Conservation (phyloP, 2,329 filamentous ascomycete genomes). For the Ophiostoma sp. region DNA sequence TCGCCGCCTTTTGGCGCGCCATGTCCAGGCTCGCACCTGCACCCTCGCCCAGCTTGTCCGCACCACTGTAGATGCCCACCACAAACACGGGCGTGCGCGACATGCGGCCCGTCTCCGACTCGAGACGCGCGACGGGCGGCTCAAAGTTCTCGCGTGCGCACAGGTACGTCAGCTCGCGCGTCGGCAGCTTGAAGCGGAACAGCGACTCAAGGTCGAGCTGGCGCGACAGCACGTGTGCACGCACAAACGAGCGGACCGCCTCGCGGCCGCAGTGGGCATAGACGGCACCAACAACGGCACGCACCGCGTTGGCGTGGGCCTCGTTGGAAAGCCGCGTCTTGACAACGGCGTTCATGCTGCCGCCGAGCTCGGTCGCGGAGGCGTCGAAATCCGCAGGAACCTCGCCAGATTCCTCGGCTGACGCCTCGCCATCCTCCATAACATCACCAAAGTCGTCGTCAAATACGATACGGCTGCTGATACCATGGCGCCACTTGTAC, state of each 20-base stretch:
- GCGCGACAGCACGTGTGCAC: conserved; percentile 78
- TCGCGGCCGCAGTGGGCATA: conserved; percentile 81
- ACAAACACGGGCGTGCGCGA: conserved; percentile 88
- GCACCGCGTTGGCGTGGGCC: conserved; percentile 67
- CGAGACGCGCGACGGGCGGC: conserved; percentile 77
- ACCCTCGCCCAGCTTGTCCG: conserved; percentile 91
- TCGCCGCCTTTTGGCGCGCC: conserved; percentile 75
- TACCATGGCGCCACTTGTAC: conserved; percentile 63
- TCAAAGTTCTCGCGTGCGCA: conserved; percentile 91
- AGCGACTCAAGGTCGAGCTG: conserved; percentile 73
- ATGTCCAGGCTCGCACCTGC: conserved; percentile 74
- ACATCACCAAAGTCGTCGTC: conserved; percentile 82
- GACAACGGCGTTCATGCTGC: conserved; percentile 31
- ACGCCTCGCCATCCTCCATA: conserved; percentile 24
- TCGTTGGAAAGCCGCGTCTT: conserved; percentile 36
- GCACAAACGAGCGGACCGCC: conserved; percentile 78
- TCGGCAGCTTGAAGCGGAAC: conserved; percentile 83
- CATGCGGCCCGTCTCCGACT: conserved; percentile 84
- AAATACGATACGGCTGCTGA: conserved; percentile 75
- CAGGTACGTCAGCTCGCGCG: conserved; percentile 76
- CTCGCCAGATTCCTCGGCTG: conserved; percentile 27
- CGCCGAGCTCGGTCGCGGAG: conserved; percentile 17
- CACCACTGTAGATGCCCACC: conserved; percentile 89
- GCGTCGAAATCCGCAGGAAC: conserved; percentile 13
- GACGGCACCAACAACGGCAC: conserved; percentile 78